A percentile compares a stretch with the other conserved stretches of the same genome.
Evolutionary conservation across 163 green algal species (phyloP).

Genomic region (Scenedesmus sp.): DNA sequence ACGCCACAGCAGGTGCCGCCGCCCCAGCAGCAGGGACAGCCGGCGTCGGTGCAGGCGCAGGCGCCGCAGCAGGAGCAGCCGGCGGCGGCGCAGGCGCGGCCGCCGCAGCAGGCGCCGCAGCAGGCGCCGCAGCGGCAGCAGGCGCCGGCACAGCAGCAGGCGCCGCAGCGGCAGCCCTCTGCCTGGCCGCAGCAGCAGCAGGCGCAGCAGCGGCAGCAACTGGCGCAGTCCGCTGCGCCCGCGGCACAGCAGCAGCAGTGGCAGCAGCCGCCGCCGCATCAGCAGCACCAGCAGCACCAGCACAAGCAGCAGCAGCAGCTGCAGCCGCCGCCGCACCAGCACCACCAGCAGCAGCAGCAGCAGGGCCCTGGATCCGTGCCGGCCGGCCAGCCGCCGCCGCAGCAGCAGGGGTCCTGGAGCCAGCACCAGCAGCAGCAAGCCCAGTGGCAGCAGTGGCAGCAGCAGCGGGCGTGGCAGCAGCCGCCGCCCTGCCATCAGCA

Average conservation of each 20-base stretch:
- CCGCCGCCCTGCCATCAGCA: not conserved
- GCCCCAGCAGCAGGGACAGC: not conserved
- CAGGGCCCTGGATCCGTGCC: not conserved
- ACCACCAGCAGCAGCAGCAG: constrained; percentile 13
- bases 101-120: not conserved
- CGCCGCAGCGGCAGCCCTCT: constrained; percentile 1
- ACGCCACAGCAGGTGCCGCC: constrained; percentile 6
- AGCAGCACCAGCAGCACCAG: constrained; percentile 15
- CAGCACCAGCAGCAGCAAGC: not conserved
- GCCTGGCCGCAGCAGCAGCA: not conserved
- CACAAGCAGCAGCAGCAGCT: constrained; percentile 22
- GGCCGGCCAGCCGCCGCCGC: not conserved
- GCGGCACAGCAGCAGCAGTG: constrained; percentile 26
- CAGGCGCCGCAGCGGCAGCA: not conserved
- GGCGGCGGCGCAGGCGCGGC: constrained; percentile 7
- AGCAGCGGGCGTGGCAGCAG: constrained; percentile 24
- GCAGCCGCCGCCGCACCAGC: constrained; percentile 26
- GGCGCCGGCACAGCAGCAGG: not conserved
- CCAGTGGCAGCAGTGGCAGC: not conserved
- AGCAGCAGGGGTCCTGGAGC: not conserved
- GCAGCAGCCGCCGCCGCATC: not conserved
- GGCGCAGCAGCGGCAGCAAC: not conserved
- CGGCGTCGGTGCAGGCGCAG: not conserved
- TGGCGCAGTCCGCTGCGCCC: constrained; percentile 6
- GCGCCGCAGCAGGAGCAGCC: not conserved